A percentile compares a stretch with the other conserved stretches of the same genome.
These are phyloP conservation scores for Triticum monococcum DNA, from an alignment of 176 grass and related monocot species.

Conservation along the genomic window DNA sequence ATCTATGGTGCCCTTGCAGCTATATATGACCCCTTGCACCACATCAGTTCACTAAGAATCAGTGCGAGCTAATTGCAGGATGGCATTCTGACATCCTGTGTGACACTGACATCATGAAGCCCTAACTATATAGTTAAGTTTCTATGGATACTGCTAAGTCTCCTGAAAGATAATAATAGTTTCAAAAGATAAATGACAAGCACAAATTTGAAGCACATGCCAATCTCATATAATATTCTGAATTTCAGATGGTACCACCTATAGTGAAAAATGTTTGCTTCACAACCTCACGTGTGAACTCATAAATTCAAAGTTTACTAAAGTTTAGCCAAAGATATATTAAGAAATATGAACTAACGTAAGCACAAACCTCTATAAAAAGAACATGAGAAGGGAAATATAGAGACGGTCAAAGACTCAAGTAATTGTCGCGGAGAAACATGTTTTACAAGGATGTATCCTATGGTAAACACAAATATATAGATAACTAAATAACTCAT, in stretches of 20 bases:
- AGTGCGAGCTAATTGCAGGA: background rate
- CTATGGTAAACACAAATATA: background rate
- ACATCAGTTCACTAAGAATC: background rate
- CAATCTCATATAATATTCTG: background rate
- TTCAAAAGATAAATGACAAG: background rate
- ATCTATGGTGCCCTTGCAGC: background rate
- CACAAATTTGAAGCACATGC: background rate
- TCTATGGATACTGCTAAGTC: background rate
- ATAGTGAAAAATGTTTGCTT: background rate
- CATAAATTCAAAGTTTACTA: background rate
- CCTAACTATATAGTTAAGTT: background rate
- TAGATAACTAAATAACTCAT: background rate
- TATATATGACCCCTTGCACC: background rate
- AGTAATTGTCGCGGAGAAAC: background rate
- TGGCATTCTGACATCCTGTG: background rate
- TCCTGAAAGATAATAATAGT: background rate
- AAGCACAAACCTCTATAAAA: background rate
- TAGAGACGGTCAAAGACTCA: background rate
- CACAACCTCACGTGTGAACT: background rate
- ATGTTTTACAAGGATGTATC: conserved; percentile 22
- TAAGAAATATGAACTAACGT: background rate
- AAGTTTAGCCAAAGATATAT: background rate
- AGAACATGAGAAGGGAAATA: background rate
- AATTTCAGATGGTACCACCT: background rate
- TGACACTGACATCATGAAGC: background rate